These are phyloP conservation scores for Capronia americana DNA, from an alignment of 2,329 filamentous ascomycete genomes.

Conservation along the genomic window DNA sequence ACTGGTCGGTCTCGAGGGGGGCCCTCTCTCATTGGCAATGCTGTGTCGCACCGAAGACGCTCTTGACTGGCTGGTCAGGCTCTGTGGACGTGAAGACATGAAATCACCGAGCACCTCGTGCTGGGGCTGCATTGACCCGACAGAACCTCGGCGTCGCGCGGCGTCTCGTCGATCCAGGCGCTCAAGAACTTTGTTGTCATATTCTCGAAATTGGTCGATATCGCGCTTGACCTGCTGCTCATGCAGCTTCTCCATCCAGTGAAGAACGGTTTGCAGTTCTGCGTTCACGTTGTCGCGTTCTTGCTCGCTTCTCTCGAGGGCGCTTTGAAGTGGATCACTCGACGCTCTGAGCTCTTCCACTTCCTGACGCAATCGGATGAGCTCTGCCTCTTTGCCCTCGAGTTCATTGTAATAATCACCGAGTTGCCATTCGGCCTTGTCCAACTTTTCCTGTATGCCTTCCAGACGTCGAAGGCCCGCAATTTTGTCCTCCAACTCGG, in stretches of 20 bases:
- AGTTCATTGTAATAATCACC: conserved; percentile 6
- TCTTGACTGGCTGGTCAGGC: conserved; percentile 11
- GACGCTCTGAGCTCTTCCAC: conserved; percentile 1
- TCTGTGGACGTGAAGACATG: conserved; percentile 6
- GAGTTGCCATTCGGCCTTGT: conserved; percentile 7
- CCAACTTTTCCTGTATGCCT: neutral
- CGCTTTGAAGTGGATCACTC: neutral
- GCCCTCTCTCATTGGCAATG: neutral
- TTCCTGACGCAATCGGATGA: neutral
- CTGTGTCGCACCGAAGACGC: neutral
- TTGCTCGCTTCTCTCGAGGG: neutral
- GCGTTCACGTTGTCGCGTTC: conserved; percentile 3
- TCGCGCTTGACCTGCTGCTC: conserved; percentile 19
- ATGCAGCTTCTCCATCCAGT: conserved; percentile 16
- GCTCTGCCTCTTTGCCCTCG: neutral
- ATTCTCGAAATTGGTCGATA: conserved; percentile 18
- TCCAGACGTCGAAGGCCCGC: neutral
- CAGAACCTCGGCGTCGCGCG: neutral
- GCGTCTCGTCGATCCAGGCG: neutral
- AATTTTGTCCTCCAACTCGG: conserved; percentile 3
- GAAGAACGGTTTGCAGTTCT: neutral
- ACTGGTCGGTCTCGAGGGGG: neutral
- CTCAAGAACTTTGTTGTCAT: conserved; percentile 7
- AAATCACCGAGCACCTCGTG: conserved; percentile 10
- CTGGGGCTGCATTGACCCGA: conserved; percentile 2